Evolutionary conservation across 345 rosid species (phyloP), one percentile per base, ranked within the genome.

Genomic region (Carallia pectinifolia): DNA sequence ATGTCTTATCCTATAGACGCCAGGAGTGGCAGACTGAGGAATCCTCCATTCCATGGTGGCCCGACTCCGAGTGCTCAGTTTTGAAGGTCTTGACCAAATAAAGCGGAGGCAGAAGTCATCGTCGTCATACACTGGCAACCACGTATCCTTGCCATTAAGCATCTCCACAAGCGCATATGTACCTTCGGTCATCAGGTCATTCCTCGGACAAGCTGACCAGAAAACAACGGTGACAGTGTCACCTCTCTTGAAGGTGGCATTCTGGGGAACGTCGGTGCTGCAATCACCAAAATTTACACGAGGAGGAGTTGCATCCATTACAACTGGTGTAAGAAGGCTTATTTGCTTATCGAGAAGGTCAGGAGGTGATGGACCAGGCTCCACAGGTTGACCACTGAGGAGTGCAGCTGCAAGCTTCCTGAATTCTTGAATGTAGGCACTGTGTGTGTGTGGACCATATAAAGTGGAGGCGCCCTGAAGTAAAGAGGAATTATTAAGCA

Each of bases 371-470:
- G 84, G 93, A 52, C 93, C 96, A 6, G 84, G 66, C 65, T 83
- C 80, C 50, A 86, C 86, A 48, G 87, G 76, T 68, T 77, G 84
- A 65, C 85, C 88, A 7, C 38, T 83, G 71, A 88, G 0, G 54
- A 94, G 87, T 61, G 93, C 86, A 54, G 92, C 82, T 36, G 63
- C 74, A 38, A 94, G 92, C 75, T 88, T 94, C 76, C 82, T 82
- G 83, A 94, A 88, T 82, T 94, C 97, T 73, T 91, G 97, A 76
- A 94, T 94, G 82, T 91, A 94, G 69, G 91, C 97, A 64, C 76
- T 83, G 61, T 89, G 96, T 1, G 98, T 88, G 80, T 91, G 91
- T 34, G 96, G 98, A 61, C 97, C 97, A 65, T 72, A 93, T 61
- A 93, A 76, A 4, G 98, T 93, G 73, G 97, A 93, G 7, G 91